Evolutionary conservation across 164 flowering plant genomes (phyloP).

Genomic region (Macadamia integrifolia): DNA sequence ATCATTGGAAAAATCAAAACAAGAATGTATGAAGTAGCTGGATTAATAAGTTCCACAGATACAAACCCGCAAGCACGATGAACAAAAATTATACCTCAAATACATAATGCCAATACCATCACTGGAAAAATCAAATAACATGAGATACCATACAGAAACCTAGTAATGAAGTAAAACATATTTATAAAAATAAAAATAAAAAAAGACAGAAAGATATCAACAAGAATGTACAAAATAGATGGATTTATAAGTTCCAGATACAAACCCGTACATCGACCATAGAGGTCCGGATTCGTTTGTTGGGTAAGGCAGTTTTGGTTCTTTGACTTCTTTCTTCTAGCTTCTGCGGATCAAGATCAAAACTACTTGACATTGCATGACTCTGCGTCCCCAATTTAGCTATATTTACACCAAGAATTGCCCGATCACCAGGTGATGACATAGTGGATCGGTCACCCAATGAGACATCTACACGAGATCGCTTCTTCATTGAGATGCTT

Average conservation of each 20-base stretch:
- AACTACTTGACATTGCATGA: conserved; percentile 32
- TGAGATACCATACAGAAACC: conserved; percentile 1
- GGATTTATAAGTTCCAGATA: conserved; percentile 7
- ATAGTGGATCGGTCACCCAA: conserved; percentile 42
- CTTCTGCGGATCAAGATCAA: conserved; percentile 58
- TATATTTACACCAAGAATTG: conserved; percentile 39
- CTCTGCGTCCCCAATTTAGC: conserved; percentile 53
- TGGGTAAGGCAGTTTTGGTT: conserved; percentile 45
- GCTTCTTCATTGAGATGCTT: conserved; percentile 52
- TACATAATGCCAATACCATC: background rate
- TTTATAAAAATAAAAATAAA: background rate
- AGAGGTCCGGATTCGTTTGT: conserved; percentile 81
- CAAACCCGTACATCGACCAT: conserved; percentile 61
- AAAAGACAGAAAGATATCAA: background rate
- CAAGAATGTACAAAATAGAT: background rate
- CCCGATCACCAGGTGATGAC: conserved; percentile 45
- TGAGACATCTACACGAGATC: conserved; percentile 60
- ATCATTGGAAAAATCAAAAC: no score
- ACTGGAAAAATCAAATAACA: background rate
- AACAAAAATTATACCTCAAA: background rate
- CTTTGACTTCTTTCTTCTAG: conserved; percentile 40
- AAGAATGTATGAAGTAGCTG: no score
- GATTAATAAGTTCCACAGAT: no score
- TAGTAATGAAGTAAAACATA: background rate
- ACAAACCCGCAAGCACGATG: no score